Base-by-base conservation (phyloP, 2,329 filamentous ascomycete genomes). In the Monosporascus sp. region DNA sequence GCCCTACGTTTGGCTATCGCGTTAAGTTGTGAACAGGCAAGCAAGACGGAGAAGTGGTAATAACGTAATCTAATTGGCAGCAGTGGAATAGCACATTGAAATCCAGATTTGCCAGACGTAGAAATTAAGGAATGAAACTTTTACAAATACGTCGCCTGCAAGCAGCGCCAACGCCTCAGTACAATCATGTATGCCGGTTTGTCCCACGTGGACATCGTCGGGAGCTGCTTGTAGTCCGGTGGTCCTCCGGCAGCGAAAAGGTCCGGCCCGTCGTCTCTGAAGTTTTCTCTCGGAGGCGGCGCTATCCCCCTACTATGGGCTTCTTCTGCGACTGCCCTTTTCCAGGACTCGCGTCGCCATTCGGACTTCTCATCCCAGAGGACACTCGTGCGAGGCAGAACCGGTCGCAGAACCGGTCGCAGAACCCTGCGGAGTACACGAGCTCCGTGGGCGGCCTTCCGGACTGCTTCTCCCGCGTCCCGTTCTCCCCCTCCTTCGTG, bases 131-230 rank as follows among this genome's bases (percentile, higher is more conserved):
- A 43, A 5, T 11, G n/a, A 8, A 8, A 20, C 11, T 2, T 37
- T 49, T 18, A 51, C 11, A 52, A 22, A 22, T 36, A 11, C n/a
- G 17, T 27, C 43, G 66, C 65, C 1, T 62, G 64, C 15, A 61
- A 64, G 15, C 70, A 75, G 54, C 71, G 75, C 58, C 73, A 70
- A 1, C 73, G 75, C 48, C 70, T 73, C 11, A 70, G 72, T 3
- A 74, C 72, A 3, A 70, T 74, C n/a, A 74, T 76, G 60, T 75
- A 76, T 44, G 72, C 68, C 0, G 72, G 66, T 48, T 70, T 72
- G 3, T 64, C 74, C 8, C 65, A 75, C 2, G 73, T 69, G 1
- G 73, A 69, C 1, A 67, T 69, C 1, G 72, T 74, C 48, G 71
- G 69, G 35, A 75, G 74, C 0, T 62, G 71, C 1, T 72, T 75